A percentile compares a stretch with the other conserved stretches of the same genome.
These are phyloP conservation scores for Suillus weaverae DNA, from an alignment of 768 basidiomycete genomes.

Conservation along the genomic window DNA sequence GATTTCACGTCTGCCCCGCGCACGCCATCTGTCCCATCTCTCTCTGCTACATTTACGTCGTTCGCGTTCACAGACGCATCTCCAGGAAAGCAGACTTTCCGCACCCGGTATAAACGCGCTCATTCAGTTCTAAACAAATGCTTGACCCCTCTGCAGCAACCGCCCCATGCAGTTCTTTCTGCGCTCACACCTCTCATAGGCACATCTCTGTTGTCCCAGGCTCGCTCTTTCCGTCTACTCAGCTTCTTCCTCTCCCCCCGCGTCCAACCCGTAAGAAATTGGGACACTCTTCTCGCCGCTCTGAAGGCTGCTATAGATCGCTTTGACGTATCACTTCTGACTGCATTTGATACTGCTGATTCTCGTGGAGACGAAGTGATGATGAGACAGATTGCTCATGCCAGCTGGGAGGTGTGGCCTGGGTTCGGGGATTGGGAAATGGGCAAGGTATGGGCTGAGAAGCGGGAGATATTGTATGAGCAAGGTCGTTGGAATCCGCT, in stretches of 20 bases:
- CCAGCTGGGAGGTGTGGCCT: conserved; percentile 82
- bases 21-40: conserved; percentile 14
- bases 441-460: conserved; percentile 94
- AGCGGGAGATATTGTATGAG: conserved; percentile 92
- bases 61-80: conserved; percentile 14
- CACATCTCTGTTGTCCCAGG: conserved; percentile 51
- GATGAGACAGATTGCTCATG: conserved; percentile 81
- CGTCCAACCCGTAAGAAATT: conserved; percentile 71
- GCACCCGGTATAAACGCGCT: conserved; percentile 64
- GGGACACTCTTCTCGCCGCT: conserved; percentile 60
- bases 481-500: conserved; percentile 75
- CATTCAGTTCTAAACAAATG: conserved; percentile 65
- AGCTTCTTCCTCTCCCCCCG: conserved; percentile 68
- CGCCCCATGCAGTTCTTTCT: conserved; percentile 66
- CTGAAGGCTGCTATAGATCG: conserved; percentile 81
- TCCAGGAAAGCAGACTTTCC: conserved; percentile 36
- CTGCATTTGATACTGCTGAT: conserved; percentile 88
- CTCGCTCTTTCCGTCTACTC: conserved; percentile 71
- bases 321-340: conserved; percentile 84
- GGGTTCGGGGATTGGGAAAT: conserved; percentile 74
- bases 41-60: conserved; percentile 17
- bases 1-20: conserved; percentile 63
- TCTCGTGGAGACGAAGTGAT: conserved; percentile 63
- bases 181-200: conserved; percentile 33
- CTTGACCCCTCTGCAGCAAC: conserved; percentile 52